Base-by-base conservation (phyloP, 139 green algal genomes). In the Yamagishiella unicocca region DNA sequence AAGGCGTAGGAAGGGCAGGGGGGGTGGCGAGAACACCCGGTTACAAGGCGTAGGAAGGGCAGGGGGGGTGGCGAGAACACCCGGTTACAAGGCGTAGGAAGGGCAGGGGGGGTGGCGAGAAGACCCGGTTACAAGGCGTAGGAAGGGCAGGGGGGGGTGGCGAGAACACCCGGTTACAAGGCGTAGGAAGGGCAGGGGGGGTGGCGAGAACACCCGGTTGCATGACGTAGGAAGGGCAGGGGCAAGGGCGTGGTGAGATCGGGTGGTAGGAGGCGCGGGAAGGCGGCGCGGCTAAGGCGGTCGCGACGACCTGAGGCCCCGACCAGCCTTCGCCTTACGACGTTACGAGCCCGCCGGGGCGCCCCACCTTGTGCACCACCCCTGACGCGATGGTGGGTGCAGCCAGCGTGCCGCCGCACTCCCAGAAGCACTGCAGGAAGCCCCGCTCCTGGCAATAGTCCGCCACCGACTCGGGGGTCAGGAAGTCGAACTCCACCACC, bases 401-500 rank as follows among this genome's bases (percentile, higher is more conserved):
- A 10, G 97, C 95, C 55, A 99, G 91, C 43, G 88, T 97, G 71
- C 98, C 98, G 9, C 98, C 98, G 83, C 98, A 99, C 94, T 99
- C 98, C 98, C 98, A 99, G 54, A 99, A 95, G 54, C 94, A 94
- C 90, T 95, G 93, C 90, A 99, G 89, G 88, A 97, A 99, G 46
- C 98, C 98, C 4, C 98, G 89, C 70, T 97, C 91, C 46, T 95
- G 93, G 93, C 96, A 99, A 90, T 99, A 99, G 61, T 95, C 89
- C 7, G 96, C 94, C 31, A 98, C 96, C 0, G 72, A 87, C 35
- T 92, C 90, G 2, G 96, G 97, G 0, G 93, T 98, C n/a, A 99
- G 90, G 73, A 99, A 98, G 90, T 99, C 96, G 93, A 99, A 99
- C 90, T 99, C 96, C 24, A 99, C 93, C 12, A 99, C 97, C 93